phyloP scores from a whole-genome alignment of 148 eudicot genomes.

The Nepenthes mirabilis region DNA sequence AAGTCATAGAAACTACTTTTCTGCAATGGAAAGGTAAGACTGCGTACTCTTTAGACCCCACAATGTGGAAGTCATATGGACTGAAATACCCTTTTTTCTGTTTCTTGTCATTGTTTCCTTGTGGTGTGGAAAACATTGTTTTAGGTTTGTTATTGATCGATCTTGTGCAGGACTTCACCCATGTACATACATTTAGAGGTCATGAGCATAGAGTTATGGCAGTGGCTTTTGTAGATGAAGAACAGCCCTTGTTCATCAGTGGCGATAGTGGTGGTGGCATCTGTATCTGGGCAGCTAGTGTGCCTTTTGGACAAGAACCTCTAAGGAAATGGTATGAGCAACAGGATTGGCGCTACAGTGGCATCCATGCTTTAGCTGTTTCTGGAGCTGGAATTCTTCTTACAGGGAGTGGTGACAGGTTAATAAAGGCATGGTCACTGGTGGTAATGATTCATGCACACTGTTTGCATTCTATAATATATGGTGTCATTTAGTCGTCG shows the following conservation, averaged over 20 bases:
- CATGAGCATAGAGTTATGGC: constrained; percentile 80
- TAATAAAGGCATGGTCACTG: constrained; percentile 85
- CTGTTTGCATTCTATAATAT: background rate
- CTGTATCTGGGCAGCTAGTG: constrained; percentile 43
- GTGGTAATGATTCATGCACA: constrained; percentile 20
- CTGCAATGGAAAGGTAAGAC: too few species aligned
- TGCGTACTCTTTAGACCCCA: too few species aligned
- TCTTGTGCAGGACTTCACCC: constrained; percentile 50
- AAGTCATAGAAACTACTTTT: too few species aligned
- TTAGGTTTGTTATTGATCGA: background rate
- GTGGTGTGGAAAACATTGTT: background rate
- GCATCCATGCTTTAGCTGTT: constrained; percentile 74
- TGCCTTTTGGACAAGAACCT: constrained; percentile 51
- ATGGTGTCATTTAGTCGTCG: background rate
- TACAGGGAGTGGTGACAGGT: constrained; percentile 87
- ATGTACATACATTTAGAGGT: constrained; percentile 72
- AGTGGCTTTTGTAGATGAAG: constrained; percentile 44
- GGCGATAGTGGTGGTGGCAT: constrained; percentile 86
- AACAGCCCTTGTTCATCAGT: constrained; percentile 72
- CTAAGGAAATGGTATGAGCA: constrained; percentile 51
- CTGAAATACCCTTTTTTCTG: too few species aligned
- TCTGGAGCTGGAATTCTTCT: constrained; percentile 57
- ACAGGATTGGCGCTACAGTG: constrained; percentile 95
- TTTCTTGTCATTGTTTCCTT: too few species aligned
- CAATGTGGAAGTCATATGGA: too few species aligned